Percentiles rank a stretch among this genome's conserved stretches.
phyloP scores from a whole-genome alignment of 75 land plant species.

The Adiantum capillusveneris region DNA sequence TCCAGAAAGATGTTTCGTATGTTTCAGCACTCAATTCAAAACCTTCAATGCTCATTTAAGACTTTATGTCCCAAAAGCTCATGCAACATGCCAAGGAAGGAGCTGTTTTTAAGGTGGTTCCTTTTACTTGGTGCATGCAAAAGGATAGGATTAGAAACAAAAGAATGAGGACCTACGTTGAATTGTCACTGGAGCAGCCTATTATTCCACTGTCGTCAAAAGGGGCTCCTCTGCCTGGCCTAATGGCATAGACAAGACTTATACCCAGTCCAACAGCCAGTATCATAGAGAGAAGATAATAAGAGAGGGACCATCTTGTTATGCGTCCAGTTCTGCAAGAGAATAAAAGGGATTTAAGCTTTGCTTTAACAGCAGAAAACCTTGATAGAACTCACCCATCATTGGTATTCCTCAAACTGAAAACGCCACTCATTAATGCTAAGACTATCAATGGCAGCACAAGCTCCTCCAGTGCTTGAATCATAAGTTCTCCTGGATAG shows the following conservation, averaged over 20 bases:
- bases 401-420: constrained; percentile 15
- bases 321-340: constrained; percentile 23
- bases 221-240: constrained; percentile 20
- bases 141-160: no score
- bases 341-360: not conserved
- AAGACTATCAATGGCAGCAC: constrained; percentile 30
- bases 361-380: not conserved
- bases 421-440: constrained; percentile 34
- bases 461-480: constrained; percentile 32
- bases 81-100: no score
- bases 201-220: constrained; percentile 2
- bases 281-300: constrained; percentile 28
- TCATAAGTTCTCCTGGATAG: constrained; percentile 34
- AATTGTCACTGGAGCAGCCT: not conserved
- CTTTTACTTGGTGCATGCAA: no score
- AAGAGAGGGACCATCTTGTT: constrained; percentile 25
- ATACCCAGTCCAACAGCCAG: constrained; percentile 29
- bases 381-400: no score
- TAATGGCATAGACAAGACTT: constrained; percentile 11
- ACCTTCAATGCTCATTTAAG: no score
- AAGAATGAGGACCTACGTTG: no score
- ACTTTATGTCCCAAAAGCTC: no score
- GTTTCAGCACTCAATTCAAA: no score
- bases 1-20: no score
- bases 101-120: no score